phyloP scores from a whole-genome alignment of 371 early-diverging fungal species.

The Apophysomyces ossiformis region DNA sequence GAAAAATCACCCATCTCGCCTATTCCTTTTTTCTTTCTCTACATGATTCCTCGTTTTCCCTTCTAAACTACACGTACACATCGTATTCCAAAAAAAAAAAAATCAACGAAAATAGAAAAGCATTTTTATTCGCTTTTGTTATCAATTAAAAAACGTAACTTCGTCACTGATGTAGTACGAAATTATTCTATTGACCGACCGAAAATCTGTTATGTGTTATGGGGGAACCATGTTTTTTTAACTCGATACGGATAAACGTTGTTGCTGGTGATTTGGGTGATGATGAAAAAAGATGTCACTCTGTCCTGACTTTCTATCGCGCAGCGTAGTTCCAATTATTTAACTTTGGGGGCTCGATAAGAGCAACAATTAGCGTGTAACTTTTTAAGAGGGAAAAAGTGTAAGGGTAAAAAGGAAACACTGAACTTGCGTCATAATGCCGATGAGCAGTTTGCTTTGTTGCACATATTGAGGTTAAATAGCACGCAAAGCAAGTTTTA shows the following conservation, averaged over 20 bases:
- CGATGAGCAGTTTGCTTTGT: too few relatives aligned
- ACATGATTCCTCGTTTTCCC: not conserved
- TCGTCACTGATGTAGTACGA: not conserved
- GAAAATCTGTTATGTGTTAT: not conserved
- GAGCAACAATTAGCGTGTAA: conserved; percentile 2
- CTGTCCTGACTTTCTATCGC: not conserved
- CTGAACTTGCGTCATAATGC: too few relatives aligned
- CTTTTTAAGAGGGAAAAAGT: conserved; percentile 5
- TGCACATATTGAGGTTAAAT: too few relatives aligned
- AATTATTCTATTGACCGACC: conserved; percentile 1
- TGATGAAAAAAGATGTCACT: not conserved
- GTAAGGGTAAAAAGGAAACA: too few relatives aligned
- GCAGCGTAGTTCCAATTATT: not conserved
- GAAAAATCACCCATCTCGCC: not conserved
- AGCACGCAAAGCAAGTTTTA: too few relatives aligned
- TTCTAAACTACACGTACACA: not conserved
- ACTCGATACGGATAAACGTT: conserved; percentile 1
- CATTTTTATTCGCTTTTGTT: conserved; percentile 4
- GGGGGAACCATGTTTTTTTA: conserved; percentile 3
- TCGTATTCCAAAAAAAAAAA: not conserved
- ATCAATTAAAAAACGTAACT: conserved; percentile 11
- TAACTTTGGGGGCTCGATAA: not conserved
- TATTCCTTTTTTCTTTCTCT: not conserved
- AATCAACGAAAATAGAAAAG: not conserved
- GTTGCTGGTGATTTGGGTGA: not conserved